Conservation (phyloP, 2,329 filamentous ascomycete species). For the Fusarium drepaniforme region DNA sequence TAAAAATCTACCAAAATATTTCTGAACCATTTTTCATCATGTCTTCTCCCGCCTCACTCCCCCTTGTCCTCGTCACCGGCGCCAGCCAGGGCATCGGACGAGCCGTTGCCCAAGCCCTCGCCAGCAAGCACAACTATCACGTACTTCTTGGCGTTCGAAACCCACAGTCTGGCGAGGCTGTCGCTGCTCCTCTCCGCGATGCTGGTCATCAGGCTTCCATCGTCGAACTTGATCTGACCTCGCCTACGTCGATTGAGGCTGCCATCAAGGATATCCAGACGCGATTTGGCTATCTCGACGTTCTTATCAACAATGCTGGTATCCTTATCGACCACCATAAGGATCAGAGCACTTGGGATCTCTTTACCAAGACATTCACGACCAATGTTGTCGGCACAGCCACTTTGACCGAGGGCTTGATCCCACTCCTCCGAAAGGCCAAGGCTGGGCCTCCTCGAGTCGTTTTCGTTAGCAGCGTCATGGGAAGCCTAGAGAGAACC, state of each 20-base stretch:
- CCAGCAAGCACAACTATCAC: constrained; percentile 44
- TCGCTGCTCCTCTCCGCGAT: constrained; percentile 39
- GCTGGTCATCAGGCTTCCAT: constrained; percentile 41
- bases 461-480: constrained; percentile 53
- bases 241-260: constrained; percentile 42
- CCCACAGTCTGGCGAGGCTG: constrained; percentile 36
- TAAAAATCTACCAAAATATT: not conserved
- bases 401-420: constrained; percentile 41
- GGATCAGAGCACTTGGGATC: constrained; percentile 43
- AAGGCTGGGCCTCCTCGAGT: constrained; percentile 47
- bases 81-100: constrained; percentile 41
- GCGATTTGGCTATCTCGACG: constrained; percentile 47
- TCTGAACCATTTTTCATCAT: not conserved
- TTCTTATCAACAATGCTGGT: constrained; percentile 53
- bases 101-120: constrained; percentile 36
- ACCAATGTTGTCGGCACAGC: constrained; percentile 53
- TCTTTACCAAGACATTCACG: constrained; percentile 52
- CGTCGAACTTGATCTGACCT: constrained; percentile 44
- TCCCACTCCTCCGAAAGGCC: constrained; percentile 47
- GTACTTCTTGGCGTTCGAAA: constrained; percentile 52
- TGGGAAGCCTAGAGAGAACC: constrained; percentile 49
- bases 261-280: constrained; percentile 39
- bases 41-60: not conserved
- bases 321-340: constrained; percentile 43
- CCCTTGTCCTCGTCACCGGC: constrained; percentile 39